Conservation (phyloP, 1,139 yeast species). For the Sugiyamaella neomexicana region DNA sequence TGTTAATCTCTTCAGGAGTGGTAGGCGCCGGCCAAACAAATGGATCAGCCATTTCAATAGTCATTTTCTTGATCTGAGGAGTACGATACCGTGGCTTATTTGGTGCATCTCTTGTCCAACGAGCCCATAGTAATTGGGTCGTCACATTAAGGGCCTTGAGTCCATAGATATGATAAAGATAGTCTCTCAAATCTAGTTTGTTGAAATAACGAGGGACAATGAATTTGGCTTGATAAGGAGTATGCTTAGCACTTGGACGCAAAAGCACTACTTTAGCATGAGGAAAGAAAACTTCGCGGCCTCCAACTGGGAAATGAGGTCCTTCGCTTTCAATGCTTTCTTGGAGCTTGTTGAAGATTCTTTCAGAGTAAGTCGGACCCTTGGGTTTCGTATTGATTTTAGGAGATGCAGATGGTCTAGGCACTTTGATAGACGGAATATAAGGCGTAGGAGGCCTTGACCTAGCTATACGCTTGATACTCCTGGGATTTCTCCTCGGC, state of each 20-base stretch:
- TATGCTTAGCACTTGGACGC: constrained; percentile 89
- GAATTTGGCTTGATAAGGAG: constrained; percentile 94
- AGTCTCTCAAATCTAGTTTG: constrained; percentile 87
- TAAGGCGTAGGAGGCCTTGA: constrained; percentile 28
- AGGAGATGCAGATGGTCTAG: background rate
- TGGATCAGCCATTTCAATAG: constrained; percentile 89
- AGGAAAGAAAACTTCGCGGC: constrained; percentile 72
- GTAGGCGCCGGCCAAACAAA: constrained; percentile 84
- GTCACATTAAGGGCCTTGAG: constrained; percentile 84
- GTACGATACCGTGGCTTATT: constrained; percentile 72
- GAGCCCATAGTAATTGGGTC: constrained; percentile 78
- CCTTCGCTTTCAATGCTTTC: constrained; percentile 60
- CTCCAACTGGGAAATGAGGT: constrained; percentile 83
- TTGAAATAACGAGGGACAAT: constrained; percentile 89
- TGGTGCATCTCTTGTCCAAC: constrained; percentile 59
- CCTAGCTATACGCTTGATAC: constrained; percentile 28
- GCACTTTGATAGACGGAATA: constrained; percentile 4
- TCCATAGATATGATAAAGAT: constrained; percentile 83
- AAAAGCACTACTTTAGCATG: constrained; percentile 75
- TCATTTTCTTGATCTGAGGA: constrained; percentile 89
- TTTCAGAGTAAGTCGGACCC: constrained; percentile 19
- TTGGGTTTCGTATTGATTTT: background rate
- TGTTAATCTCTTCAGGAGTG: constrained; percentile 43
- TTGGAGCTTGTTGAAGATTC: constrained; percentile 43
- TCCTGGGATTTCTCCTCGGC: constrained; percentile 27